Conservation (phyloP, 352 stramenopile species). For the Phytopythium ostracodes region DNA sequence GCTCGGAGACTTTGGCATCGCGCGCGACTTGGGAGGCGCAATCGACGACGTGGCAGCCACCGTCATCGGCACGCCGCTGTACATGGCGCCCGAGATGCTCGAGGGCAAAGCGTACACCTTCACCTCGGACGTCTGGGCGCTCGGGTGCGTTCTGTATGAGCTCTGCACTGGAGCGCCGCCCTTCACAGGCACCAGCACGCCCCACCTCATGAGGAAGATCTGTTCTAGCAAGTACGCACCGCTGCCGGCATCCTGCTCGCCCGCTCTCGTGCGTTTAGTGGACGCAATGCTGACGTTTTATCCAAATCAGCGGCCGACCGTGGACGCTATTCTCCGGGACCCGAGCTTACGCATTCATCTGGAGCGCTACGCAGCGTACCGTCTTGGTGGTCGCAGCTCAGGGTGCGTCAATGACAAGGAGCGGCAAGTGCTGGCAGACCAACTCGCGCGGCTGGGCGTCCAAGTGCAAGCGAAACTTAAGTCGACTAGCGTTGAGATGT, state of each 20-base stretch:
- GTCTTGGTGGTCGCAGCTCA: slow-evolving; percentile 7
- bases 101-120: slow-evolving; percentile 75
- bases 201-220: slow-evolving; percentile 56
- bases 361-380: slow-evolving; percentile 28
- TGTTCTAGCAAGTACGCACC: slow-evolving; percentile 35
- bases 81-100: slow-evolving; percentile 88
- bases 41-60: slow-evolving; percentile 47
- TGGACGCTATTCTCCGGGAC: slow-evolving; percentile 30
- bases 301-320: slow-evolving; percentile 24
- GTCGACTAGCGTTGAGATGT: not conserved
- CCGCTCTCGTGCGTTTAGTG: slow-evolving; percentile 25
- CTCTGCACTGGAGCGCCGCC: slow-evolving; percentile 61
- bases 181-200: slow-evolving; percentile 42
- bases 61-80: slow-evolving; percentile 87
- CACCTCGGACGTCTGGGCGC: slow-evolving; percentile 84
- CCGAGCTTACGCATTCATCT: slow-evolving; percentile 23
- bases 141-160: slow-evolving; percentile 88
- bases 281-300: slow-evolving; percentile 35
- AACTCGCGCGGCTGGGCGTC: slow-evolving; percentile 21
- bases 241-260: slow-evolving; percentile 21
- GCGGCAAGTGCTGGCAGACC: slow-evolving; percentile 18
- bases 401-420: slow-evolving; percentile 4
- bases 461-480: slow-evolving; percentile 1
- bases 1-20: slow-evolving; percentile 89
- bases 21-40: slow-evolving; percentile 21